Evolutionary conservation across 306 rosid genomes (phyloP).

Genomic region (Abrus pulchellus): DNA sequence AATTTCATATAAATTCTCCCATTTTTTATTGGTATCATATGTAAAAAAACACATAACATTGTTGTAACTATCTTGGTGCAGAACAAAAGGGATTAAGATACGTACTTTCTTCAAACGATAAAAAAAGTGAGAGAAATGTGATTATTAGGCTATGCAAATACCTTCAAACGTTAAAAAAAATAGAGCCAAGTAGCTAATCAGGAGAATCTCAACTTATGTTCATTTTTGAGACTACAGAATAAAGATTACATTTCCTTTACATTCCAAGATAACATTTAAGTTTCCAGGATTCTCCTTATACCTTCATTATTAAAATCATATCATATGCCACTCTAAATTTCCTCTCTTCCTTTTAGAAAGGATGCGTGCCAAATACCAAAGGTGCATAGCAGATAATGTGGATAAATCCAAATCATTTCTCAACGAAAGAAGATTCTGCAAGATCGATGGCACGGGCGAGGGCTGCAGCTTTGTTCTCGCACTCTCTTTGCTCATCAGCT

Average conservation of each 20-base stretch:
- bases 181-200: too few relatives aligned
- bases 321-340: neutral
- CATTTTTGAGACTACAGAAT: too few relatives aligned
- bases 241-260: neutral
- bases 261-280: neutral
- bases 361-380: neutral
- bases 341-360: neutral
- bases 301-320: neutral
- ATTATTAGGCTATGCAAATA: too few relatives aligned
- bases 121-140: too few relatives aligned
- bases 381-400: neutral
- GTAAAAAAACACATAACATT: too few relatives aligned
- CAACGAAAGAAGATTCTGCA: slow-evolving; percentile 88
- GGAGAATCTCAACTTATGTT: too few relatives aligned
- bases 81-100: too few relatives aligned
- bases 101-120: too few relatives aligned
- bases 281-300: neutral
- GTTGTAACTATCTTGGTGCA: too few relatives aligned
- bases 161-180: too few relatives aligned
- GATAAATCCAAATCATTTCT: slow-evolving; percentile 47
- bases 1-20: too few relatives aligned
- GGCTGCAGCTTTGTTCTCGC: slow-evolving; percentile 96
- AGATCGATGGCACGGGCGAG: slow-evolving; percentile 96
- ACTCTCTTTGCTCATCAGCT: slow-evolving; percentile 89
- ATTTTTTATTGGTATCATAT: too few relatives aligned